Percentiles rank a stretch among this genome's conserved stretches.
phyloP scores from a whole-genome alignment of 176 grass and related monocot species.

The Phragmites australis region DNA sequence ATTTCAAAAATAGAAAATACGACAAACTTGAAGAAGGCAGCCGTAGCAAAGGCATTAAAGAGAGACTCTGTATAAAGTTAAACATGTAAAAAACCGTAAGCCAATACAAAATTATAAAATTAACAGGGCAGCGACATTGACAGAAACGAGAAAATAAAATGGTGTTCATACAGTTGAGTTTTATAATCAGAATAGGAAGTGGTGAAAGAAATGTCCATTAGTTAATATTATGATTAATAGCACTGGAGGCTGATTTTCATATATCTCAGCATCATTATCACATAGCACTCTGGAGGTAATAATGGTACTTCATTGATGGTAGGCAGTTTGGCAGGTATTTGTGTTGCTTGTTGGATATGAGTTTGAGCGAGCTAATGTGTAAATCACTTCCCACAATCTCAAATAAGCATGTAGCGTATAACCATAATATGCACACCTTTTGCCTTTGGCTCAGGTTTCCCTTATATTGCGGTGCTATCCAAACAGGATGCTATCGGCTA shows the following conservation, averaged over 20 bases:
- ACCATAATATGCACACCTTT: constrained; percentile 15
- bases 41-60: constrained; percentile 98
- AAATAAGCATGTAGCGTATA: constrained; percentile 15
- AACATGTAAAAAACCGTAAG: constrained; percentile 13
- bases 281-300: background rate
- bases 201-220: background rate
- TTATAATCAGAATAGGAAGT: constrained; percentile 2
- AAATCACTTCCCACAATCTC: constrained; percentile 4
- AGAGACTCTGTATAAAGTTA: constrained; percentile 78
- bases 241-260: constrained; percentile 14
- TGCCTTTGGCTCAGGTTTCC: background rate
- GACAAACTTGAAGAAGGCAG: constrained; percentile 98
- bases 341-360: background rate
- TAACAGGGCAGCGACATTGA: background rate
- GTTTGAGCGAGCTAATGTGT: background rate
- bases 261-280: background rate
- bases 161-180: background rate
- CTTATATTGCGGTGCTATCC: background rate
- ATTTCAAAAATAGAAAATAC: constrained; percentile 99
- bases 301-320: background rate
- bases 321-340: background rate
- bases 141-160: constrained; percentile 20
- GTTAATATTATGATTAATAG: background rate
- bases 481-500: background rate
- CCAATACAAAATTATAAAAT: background rate